Percentiles rank a stretch among this genome's conserved stretches.
These are phyloP conservation scores for Fusarium graminum DNA, from an alignment of 2,329 filamentous ascomycete species.

Conservation along the genomic window DNA sequence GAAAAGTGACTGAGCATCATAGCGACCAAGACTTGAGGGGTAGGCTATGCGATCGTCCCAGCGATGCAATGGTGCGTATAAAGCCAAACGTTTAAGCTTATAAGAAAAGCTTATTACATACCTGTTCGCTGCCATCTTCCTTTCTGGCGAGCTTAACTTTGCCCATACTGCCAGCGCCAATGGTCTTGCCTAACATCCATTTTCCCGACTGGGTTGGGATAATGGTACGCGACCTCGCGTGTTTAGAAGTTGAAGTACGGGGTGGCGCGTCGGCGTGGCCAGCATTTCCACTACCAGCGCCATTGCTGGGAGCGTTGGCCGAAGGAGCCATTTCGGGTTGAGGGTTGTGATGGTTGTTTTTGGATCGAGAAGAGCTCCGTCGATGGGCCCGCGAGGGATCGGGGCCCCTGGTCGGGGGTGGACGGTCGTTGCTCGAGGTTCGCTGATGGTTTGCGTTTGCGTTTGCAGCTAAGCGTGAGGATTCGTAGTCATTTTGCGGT, in stretches of 20 bases:
- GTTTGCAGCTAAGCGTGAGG: slow-evolving; percentile 71
- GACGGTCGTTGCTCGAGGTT: slow-evolving; percentile 73
- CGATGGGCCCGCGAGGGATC: slow-evolving; percentile 62
- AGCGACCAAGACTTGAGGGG: slow-evolving; percentile 27
- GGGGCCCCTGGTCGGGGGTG: slow-evolving; percentile 65
- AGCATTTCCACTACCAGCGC: slow-evolving; percentile 65
- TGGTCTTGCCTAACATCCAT: slow-evolving; percentile 96
- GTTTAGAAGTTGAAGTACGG: slow-evolving; percentile 59
- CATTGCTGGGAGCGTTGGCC: slow-evolving; percentile 66
- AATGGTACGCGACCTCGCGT: slow-evolving; percentile 76
- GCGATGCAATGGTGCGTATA: slow-evolving; percentile 5
- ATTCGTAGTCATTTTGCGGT: slow-evolving; percentile 79
- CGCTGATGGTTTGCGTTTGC: slow-evolving; percentile 68
- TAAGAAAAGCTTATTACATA: slow-evolving; percentile 57
- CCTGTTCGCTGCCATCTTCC: slow-evolving; percentile 90
- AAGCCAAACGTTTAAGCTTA: not conserved
- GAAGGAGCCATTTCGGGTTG: slow-evolving; percentile 64
- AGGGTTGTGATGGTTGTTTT: slow-evolving; percentile 52
- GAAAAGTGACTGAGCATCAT: slow-evolving; percentile 11
- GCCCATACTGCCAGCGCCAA: slow-evolving; percentile 98
- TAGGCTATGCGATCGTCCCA: slow-evolving; percentile 21
- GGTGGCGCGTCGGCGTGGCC: slow-evolving; percentile 54
- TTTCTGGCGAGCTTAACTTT: slow-evolving; percentile 97
- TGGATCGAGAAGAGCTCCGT: slow-evolving; percentile 65
- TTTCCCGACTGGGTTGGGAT: slow-evolving; percentile 92